Evolutionary conservation across 306 rosid species (phyloP).

Genomic region (Rosa persica): DNA sequence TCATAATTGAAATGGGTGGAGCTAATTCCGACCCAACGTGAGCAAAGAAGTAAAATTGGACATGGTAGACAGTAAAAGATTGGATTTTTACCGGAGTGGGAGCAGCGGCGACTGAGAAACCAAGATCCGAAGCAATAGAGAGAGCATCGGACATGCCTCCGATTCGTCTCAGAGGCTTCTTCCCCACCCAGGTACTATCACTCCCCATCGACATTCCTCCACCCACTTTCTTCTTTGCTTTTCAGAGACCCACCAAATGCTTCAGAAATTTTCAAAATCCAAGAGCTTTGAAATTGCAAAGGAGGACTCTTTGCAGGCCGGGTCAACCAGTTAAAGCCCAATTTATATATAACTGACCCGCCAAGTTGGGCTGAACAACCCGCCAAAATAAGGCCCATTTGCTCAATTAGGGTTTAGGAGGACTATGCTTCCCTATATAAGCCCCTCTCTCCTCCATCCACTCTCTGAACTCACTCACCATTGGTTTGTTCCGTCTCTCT

Average conservation of each 20-base stretch:
- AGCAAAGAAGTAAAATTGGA: constrained; percentile 8
- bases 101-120: constrained; percentile 64
- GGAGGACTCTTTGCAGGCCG: neutral
- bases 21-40: neutral
- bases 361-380: neutral
- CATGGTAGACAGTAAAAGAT: neutral
- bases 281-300: neutral
- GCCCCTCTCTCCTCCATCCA: neutral
- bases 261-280: neutral
- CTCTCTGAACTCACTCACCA: neutral
- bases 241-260: neutral
- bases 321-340: neutral
- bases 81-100: constrained; percentile 50
- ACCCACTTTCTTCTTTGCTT: neutral
- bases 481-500: neutral
- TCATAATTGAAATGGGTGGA: constrained; percentile 9
- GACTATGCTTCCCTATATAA: neutral
- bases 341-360: neutral
- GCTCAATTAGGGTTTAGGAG: constrained; percentile 6
- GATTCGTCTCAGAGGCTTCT: constrained; percentile 77
- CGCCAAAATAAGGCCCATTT: neutral
- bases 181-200: constrained; percentile 79
- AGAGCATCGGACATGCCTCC: constrained; percentile 94
- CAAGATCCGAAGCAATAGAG: constrained; percentile 86
- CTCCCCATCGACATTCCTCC: constrained; percentile 56